These are phyloP conservation scores for Diplodia mutila DNA, from an alignment of 2,329 filamentous ascomycete species.

Conservation along the genomic window DNA sequence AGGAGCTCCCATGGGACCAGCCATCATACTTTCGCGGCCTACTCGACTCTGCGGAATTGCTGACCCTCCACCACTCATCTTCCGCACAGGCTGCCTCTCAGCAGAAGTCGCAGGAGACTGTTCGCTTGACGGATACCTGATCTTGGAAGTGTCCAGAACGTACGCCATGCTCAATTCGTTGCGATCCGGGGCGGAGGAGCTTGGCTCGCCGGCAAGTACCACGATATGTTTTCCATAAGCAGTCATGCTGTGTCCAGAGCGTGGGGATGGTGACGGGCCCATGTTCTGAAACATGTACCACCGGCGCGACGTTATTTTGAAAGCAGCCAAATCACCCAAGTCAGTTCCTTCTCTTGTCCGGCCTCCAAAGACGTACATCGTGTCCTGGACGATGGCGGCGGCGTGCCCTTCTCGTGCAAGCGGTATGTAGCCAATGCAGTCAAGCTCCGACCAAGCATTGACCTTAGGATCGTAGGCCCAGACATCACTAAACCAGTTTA, in stretches of 20 bases:
- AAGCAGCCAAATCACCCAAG: constrained; percentile 88
- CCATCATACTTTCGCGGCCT: constrained; percentile 50
- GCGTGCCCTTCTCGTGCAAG: constrained; percentile 92
- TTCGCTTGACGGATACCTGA: constrained; percentile 86
- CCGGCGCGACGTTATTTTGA: constrained; percentile 76
- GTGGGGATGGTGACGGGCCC: constrained; percentile 90
- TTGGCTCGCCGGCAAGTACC: constrained; percentile 91
- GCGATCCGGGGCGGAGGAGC: constrained; percentile 77
- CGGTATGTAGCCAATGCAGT: constrained; percentile 97
- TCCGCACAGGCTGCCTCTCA: constrained; percentile 42
- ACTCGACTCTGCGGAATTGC: constrained; percentile 45
- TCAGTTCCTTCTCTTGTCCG: constrained; percentile 92
- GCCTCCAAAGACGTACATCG: constrained; percentile 99
- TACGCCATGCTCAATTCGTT: constrained; percentile 88
- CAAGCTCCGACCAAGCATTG: constrained; percentile 84
- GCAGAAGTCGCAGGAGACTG: constrained; percentile 35
- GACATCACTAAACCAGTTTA: constrained; percentile 98
- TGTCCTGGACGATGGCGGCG: constrained; percentile 89
- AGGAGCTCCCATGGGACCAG: constrained; percentile 34
- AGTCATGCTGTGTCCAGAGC: constrained; percentile 98
- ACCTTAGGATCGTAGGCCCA: constrained; percentile 89
- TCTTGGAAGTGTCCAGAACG: constrained; percentile 91
- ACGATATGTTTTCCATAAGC: constrained; percentile 90
- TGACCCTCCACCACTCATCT: constrained; percentile 51
- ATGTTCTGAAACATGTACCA: constrained; percentile 99